These are phyloP conservation scores for Mortierella claussenii DNA, from an alignment of 192 early-diverging fungal species.

Conservation along the genomic window DNA sequence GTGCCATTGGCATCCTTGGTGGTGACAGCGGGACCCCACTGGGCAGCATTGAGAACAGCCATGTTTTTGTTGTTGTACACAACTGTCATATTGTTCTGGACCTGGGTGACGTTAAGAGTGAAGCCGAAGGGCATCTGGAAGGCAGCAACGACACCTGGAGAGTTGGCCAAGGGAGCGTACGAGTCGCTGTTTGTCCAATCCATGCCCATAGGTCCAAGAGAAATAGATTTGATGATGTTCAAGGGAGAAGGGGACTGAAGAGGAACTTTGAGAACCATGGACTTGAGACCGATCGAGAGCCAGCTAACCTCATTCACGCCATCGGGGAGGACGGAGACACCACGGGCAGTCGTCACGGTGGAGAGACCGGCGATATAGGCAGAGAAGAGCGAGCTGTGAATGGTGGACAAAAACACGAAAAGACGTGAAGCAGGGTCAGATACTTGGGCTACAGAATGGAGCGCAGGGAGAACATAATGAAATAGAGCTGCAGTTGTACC, in stretches of 20 bases:
- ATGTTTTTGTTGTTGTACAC: conserved; percentile 49
- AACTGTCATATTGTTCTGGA: conserved; percentile 63
- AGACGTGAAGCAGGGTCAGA: not conserved
- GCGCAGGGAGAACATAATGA: too few species aligned
- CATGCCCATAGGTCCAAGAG: conserved; percentile 64
- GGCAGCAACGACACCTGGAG: conserved; percentile 57
- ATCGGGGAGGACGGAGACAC: conserved; percentile 62
- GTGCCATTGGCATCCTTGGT: conserved; percentile 58
- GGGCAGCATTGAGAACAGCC: conserved; percentile 41
- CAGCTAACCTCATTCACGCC: conserved; percentile 59
- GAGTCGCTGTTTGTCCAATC: conserved; percentile 55
- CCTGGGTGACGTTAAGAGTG: conserved; percentile 63
- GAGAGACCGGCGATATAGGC: conserved; percentile 60
- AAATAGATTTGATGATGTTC: conserved; percentile 64
- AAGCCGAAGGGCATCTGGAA: conserved; percentile 75
- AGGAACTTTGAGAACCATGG: conserved; percentile 62
- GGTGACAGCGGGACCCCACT: conserved; percentile 54
- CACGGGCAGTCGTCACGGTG: conserved; percentile 58
- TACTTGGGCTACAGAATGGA: too few species aligned
- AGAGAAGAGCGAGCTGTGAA: conserved; percentile 56
- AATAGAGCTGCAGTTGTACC: conserved; percentile 41
- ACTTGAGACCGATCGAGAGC: conserved; percentile 62
- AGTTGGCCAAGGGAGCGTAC: conserved; percentile 62
- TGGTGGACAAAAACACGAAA: not conserved
- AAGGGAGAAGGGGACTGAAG: conserved; percentile 51